phyloP scores from a whole-genome alignment of 768 basidiomycete genomes.

The Tylopilus subfusipes region DNA sequence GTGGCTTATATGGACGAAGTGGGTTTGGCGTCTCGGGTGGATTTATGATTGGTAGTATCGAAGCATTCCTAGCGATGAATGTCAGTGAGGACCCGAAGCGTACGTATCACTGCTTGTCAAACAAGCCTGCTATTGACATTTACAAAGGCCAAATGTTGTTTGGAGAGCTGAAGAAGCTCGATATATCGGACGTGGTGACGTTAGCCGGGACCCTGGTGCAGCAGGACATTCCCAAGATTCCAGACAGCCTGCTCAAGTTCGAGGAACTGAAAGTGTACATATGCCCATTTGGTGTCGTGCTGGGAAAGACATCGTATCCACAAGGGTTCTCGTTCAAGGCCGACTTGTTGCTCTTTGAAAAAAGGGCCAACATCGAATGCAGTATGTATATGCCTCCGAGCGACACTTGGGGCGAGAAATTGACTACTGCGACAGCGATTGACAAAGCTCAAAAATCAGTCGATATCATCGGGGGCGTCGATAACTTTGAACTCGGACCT shows the following conservation, averaged over 20 bases:
- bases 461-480: background rate
- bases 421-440: background rate
- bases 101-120: background rate
- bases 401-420: too few species aligned
- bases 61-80: background rate
- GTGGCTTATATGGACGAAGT: background rate
- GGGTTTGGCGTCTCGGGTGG: background rate
- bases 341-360: background rate
- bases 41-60: background rate
- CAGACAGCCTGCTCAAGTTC: background rate
- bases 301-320: background rate
- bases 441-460: background rate
- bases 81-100: background rate
- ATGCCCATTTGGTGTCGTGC: background rate
- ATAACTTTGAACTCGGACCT: too few species aligned
- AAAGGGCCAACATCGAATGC: background rate
- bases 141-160: background rate
- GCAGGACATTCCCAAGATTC: too few species aligned
- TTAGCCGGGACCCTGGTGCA: background rate
- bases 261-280: background rate
- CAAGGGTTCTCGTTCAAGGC: too few species aligned
- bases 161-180: background rate
- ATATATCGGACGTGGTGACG: background rate
- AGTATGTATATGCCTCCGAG: too few species aligned
- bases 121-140: background rate